Conservation (phyloP, 208 protist species). For the Entamoeba dispar region DNA sequence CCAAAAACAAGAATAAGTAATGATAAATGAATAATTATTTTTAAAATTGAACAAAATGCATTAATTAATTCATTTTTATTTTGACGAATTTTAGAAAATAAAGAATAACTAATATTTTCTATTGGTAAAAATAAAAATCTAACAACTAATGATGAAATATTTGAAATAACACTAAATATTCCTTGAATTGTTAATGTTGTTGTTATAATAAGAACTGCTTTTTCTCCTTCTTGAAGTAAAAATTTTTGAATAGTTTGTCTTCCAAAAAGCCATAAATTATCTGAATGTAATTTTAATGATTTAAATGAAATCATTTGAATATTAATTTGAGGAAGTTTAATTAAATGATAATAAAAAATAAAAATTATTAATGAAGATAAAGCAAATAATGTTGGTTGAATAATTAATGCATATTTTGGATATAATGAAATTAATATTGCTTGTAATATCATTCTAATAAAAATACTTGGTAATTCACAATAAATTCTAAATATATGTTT, state of each 20-base stretch:
- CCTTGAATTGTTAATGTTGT: not conserved
- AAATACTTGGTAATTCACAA: not conserved
- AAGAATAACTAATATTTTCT: not conserved
- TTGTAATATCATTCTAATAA: not conserved
- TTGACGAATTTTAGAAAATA: not conserved
- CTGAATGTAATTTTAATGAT: not conserved
- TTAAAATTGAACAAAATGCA: not conserved
- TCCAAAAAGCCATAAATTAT: not conserved
- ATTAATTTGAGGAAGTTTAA: not conserved
- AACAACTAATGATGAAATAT: not conserved
- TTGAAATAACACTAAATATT: not conserved
- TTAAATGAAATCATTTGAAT: not conserved
- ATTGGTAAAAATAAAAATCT: not conserved
- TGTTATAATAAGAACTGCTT: not conserved
- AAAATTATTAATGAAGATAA: not conserved
- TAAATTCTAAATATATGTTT: not conserved
- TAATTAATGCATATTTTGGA: not conserved
- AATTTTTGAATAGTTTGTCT: not conserved
- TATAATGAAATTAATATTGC: not conserved
- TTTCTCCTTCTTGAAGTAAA: not conserved
- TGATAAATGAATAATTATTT: not conserved
- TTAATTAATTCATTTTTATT: not conserved
- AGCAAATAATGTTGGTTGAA: not conserved
- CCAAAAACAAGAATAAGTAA: not conserved
- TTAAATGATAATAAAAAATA: not conserved